Conservation (phyloP, 495 filamentous ascomycete genomes). For the Aspergillus homomorphus region DNA sequence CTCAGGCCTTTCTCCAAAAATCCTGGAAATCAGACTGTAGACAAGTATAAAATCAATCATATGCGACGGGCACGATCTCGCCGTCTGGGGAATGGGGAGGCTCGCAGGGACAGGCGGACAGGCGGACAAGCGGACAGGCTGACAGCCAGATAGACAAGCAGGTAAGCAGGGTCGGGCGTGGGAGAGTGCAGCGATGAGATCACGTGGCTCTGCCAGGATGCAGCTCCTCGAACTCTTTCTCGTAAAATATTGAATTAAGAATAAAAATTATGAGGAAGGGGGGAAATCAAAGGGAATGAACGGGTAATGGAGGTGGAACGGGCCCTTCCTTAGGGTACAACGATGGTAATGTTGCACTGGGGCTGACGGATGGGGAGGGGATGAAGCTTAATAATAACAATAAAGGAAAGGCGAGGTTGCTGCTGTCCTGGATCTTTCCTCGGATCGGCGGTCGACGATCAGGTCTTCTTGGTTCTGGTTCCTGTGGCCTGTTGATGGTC, state of each 20-base stretch:
- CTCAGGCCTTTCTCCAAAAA: conserved; percentile 4
- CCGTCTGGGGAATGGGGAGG: conserved; percentile 11
- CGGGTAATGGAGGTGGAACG: conserved; percentile 7
- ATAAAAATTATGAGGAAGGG: neutral
- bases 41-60: conserved; percentile 10
- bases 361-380: conserved; percentile 1
- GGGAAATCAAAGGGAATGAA: conserved; percentile 3
- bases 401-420: neutral
- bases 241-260: conserved; percentile 3
- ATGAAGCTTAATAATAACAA: conserved; percentile 1
- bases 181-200: conserved; percentile 1
- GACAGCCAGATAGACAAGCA: neutral
- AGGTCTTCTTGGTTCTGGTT: neutral
- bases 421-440: neutral
- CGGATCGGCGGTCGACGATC: conserved; percentile 5
- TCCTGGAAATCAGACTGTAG: conserved; percentile 10
- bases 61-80: conserved; percentile 12
- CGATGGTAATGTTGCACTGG: conserved; percentile 2
- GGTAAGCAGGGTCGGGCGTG: conserved; percentile 1
- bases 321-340: conserved; percentile 4
- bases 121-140: conserved; percentile 10
- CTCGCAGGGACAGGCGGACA: conserved; percentile 12
- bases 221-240: conserved; percentile 8
- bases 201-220: conserved; percentile 3
- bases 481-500: neutral